phyloP scores from a whole-genome alignment of 306 rosid species.

The Coriaria nepalensis region DNA sequence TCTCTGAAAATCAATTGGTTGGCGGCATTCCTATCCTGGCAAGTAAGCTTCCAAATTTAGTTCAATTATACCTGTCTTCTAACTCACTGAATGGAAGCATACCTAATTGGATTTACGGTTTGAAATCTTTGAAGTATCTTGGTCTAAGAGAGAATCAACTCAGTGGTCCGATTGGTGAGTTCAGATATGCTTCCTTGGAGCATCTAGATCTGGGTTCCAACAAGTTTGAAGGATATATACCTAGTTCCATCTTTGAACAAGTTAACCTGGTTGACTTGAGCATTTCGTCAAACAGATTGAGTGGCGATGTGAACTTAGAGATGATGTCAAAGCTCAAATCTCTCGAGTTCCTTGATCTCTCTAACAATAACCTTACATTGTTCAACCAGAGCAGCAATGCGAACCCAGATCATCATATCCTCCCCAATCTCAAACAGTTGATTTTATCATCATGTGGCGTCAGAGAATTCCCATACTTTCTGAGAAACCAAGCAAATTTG shows the following conservation, averaged over 20 bases:
- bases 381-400: too few relatives aligned
- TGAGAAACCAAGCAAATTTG: not conserved
- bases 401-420: not conserved
- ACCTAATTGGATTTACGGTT: conserved; percentile 1
- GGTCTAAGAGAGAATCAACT: not conserved
- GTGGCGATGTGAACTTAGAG: conserved; percentile 3
- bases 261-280: not conserved
- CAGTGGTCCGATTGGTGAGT: not conserved
- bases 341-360: not conserved
- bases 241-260: conserved; percentile 7
- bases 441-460: conserved; percentile 9
- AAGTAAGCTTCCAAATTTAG: too few relatives aligned
- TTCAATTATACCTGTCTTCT: too few relatives aligned
- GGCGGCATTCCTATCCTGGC: not conserved
- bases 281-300: conserved; percentile 8
- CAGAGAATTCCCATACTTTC: conserved; percentile 10
- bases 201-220: not conserved
- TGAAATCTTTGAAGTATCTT: not conserved
- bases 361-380: not conserved
- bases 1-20: not conserved
- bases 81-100: too few relatives aligned
- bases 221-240: conserved; percentile 6
- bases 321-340: not conserved
- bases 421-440: not conserved
- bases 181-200: not conserved